These are phyloP conservation scores for Lasiodiplodia sp. DNA, from an alignment of 2,329 filamentous ascomycete species.

Conservation along the genomic window DNA sequence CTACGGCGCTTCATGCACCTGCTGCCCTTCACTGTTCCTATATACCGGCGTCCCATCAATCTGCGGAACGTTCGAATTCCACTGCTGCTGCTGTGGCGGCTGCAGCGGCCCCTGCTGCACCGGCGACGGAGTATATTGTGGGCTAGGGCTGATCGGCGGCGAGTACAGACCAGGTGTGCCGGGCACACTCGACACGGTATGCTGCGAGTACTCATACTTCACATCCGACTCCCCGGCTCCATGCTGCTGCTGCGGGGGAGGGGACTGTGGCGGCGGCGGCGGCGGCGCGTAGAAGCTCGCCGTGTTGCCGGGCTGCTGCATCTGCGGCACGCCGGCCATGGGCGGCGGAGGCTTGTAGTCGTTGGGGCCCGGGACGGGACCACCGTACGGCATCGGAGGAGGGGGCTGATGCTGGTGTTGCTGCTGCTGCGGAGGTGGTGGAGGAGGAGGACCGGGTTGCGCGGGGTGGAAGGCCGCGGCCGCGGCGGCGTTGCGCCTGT, in stretches of 20 bases:
- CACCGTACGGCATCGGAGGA: conserved; percentile 19
- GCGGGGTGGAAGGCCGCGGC: conserved; percentile 10
- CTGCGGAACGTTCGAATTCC: conserved; percentile 6
- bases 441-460: conserved; percentile 1
- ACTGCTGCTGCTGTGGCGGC: background rate
- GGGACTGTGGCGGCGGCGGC: background rate
- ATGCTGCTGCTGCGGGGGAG: background rate
- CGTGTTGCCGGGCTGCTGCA: conserved; percentile 20
- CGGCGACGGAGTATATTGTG: conserved; percentile 9
- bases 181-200: conserved; percentile 1
- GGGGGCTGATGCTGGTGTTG: background rate
- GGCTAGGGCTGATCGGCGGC: conserved; percentile 6
- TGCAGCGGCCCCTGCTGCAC: background rate
- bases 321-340: conserved; percentile 1
- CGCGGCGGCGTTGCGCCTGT: conserved; percentile 29
- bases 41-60: conserved; percentile 24
- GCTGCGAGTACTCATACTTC: conserved; percentile 16
- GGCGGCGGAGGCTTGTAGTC: conserved; percentile 34
- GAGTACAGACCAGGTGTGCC: background rate
- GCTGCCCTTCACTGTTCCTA: conserved; percentile 14
- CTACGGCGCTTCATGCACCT: conserved; percentile 16
- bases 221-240: background rate
- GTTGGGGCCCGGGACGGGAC: conserved; percentile 30
- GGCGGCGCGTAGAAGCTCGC: conserved; percentile 12
- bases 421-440: conserved; percentile 6